phyloP scores from a whole-genome alignment of 1,284 basidiomycete species.

The Sporisorium exsertum region DNA sequence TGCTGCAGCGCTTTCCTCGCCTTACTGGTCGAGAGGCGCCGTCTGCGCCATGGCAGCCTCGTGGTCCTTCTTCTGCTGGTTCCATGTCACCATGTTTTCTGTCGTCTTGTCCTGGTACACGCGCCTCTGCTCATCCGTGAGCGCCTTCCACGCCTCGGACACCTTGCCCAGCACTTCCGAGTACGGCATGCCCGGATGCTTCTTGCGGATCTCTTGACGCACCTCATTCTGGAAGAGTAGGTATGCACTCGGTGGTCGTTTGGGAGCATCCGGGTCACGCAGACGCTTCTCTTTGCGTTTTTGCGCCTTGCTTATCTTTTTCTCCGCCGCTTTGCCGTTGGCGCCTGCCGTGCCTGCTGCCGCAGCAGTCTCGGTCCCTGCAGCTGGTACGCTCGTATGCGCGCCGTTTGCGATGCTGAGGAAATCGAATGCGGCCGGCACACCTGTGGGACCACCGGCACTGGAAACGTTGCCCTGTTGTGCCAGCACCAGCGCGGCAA shows the following conservation, averaged over 20 bases:
- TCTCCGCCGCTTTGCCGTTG: slow-evolving; percentile 46
- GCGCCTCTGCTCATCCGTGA: slow-evolving; percentile 57
- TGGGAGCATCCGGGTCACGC: slow-evolving; percentile 62
- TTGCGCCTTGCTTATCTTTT: slow-evolving; percentile 55
- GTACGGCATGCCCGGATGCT: slow-evolving; percentile 58
- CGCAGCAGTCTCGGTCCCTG: slow-evolving; percentile 36
- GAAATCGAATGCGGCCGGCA: slow-evolving; percentile 48
- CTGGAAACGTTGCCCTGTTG: slow-evolving; percentile 46
- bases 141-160: slow-evolving; percentile 59
- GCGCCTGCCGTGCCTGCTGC: slow-evolving; percentile 38
- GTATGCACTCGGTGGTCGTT: slow-evolving; percentile 63
- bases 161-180: slow-evolving; percentile 60
- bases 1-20: background rate
- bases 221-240: slow-evolving; percentile 66
- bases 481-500: slow-evolving; percentile 53
- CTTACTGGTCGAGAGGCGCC: slow-evolving; percentile 28
- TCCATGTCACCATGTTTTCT: slow-evolving; percentile 60
- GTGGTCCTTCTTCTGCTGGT: slow-evolving; percentile 58
- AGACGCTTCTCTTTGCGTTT: slow-evolving; percentile 55
- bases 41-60: slow-evolving; percentile 33
- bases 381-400: slow-evolving; percentile 27
- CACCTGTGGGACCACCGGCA: slow-evolving; percentile 26
- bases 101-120: slow-evolving; percentile 61
- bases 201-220: slow-evolving; percentile 57
- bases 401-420: slow-evolving; percentile 46